Base-by-base conservation (phyloP, 2,329 filamentous ascomycete species). In the Phialocephala sp. region DNA sequence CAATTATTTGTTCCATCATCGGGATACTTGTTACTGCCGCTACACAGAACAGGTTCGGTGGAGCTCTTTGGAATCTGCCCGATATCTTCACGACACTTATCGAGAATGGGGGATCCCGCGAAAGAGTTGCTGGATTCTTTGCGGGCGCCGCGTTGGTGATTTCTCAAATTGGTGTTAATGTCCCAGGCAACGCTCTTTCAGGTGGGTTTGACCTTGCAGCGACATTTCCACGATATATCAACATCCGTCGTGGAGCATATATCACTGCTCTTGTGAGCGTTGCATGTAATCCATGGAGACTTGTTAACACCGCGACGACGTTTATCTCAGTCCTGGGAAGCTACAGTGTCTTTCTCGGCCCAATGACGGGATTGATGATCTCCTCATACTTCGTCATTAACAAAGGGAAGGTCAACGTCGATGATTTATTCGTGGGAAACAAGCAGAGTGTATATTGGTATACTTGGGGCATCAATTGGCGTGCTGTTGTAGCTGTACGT, bases 201-300 rank as follows among this genome's bases (percentile, higher is more conserved):
- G 79, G 78, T 0, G 79, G 79, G 1, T 78, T 80, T 15, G 79
- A 81, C 39, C 62, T 81, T n/a, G 73, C 79, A 0, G 77, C 77
- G 0, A 72, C 76, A 0, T 79, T 80, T 15, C 83, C 84, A 0
- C 78, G 76, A 50, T 86, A 81, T 65, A 80, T 87, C 74, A 85
- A 85, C 72, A 86, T 87, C 64, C 77, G 83, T 6, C 80, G 85
- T 2, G 85, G 85, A 1, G 79, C 80, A 5, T 82, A 83, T 66
- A 73, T 86, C 43, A 82, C 79, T 11, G 77, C 80, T 0, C 65
- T 83, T 2, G 72, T 84, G 11, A 79, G 78, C 35, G 79, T 82
- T 39, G 76, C 77, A 0, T 76, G 80, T 36, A 73, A 71, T 80
- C 84, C 84, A 0, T 86, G 84, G 84, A 76, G 84, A 63, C 76